These are phyloP conservation scores for Suillus brevipes DNA, from an alignment of 768 basidiomycete genomes.

Conservation along the genomic window DNA sequence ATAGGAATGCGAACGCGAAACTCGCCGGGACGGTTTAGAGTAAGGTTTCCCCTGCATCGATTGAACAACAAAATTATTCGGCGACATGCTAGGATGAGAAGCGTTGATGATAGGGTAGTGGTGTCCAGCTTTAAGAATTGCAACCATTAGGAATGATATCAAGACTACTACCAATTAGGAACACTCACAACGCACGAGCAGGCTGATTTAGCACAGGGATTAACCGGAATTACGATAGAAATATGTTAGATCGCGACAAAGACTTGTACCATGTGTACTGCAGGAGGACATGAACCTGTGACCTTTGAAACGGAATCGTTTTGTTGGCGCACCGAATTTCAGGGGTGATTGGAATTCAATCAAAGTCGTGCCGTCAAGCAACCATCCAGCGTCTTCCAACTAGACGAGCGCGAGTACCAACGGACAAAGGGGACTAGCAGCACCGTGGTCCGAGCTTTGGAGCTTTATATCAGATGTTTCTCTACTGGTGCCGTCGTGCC, in stretches of 20 bases:
- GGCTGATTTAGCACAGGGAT: background rate
- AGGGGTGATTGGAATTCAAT: slow-evolving; percentile 3
- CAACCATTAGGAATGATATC: background rate
- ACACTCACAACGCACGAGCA: background rate
- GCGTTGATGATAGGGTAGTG: background rate
- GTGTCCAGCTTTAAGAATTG: background rate
- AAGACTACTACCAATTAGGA: background rate
- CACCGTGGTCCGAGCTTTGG: background rate
- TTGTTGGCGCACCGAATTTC: background rate
- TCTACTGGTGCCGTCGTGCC: background rate
- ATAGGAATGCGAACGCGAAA: background rate
- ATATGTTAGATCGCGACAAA: background rate
- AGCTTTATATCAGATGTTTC: background rate
- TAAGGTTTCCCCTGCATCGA: background rate
- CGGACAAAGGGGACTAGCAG: background rate
- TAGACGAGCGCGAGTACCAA: background rate
- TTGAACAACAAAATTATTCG: background rate
- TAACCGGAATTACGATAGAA: background rate
- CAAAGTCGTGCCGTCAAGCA: background rate
- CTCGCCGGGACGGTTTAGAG: background rate
- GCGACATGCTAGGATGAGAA: background rate
- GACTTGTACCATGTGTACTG: background rate
- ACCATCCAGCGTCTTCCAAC: background rate
- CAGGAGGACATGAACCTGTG: background rate
- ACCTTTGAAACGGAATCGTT: background rate